Percentiles rank a stretch among this genome's conserved stretches.
These are phyloP conservation scores for Phtheirospermum japonicum DNA, from an alignment of 257 asterid genomes.

Conservation along the genomic window DNA sequence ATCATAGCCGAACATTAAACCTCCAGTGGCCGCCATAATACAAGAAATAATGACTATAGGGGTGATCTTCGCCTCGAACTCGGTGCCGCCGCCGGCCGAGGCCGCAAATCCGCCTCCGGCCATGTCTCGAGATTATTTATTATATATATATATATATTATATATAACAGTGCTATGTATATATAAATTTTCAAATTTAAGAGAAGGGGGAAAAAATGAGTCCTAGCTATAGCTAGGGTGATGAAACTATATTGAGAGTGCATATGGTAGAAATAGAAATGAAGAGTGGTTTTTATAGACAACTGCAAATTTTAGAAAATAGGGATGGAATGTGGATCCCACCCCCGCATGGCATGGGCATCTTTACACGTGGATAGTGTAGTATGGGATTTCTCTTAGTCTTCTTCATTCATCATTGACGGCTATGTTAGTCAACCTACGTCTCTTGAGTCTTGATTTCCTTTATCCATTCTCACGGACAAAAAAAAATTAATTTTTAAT, in stretches of 20 bases:
- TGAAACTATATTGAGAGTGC: constrained; percentile 15
- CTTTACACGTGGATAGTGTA: constrained; percentile 42
- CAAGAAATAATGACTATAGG: constrained; percentile 77
- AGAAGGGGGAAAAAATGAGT: not conserved
- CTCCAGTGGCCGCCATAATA: constrained; percentile 86
- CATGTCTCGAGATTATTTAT: constrained; percentile 39
- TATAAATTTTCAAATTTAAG: not conserved
- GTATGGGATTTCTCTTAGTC: not conserved
- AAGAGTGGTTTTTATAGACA: constrained; percentile 33
- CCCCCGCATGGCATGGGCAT: not conserved
- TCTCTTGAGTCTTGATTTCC: constrained; percentile 25
- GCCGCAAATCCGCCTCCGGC: constrained; percentile 67
- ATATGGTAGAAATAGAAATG: not conserved
- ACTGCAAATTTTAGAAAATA: not conserved
- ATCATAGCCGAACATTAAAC: constrained; percentile 87
- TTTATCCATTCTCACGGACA: too few species aligned
- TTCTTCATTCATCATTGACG: constrained; percentile 27
- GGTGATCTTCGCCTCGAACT: constrained; percentile 79
- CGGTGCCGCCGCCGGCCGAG: constrained; percentile 48
- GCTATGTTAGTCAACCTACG: constrained; percentile 46
- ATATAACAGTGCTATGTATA: not conserved
- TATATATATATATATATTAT: too few species aligned
- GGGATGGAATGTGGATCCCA: not conserved
- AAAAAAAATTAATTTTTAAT: too few species aligned
- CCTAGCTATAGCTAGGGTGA: constrained; percentile 1